phyloP scores from a whole-genome alignment of 345 rosid species.

The Eucalyptus pauciflora region DNA sequence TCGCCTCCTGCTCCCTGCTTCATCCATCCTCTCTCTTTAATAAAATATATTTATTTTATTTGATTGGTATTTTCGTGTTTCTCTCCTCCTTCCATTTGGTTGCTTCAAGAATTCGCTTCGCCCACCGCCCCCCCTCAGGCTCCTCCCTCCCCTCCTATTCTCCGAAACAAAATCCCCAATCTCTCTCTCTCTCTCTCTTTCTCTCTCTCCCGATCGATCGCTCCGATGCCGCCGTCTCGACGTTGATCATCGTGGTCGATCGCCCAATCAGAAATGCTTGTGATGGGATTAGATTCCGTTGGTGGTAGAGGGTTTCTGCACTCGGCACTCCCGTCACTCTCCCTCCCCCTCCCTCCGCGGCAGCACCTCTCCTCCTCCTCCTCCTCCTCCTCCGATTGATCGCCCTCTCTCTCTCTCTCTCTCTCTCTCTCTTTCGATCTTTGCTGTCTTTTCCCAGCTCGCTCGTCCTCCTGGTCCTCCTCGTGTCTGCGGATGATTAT shows the following conservation, averaged over 20 bases:
- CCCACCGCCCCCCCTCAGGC: too few relatives aligned
- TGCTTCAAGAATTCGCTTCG: not conserved
- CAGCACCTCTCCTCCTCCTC: not conserved
- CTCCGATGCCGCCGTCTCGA: not conserved
- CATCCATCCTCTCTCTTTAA: too few relatives aligned
- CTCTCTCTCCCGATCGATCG: not conserved
- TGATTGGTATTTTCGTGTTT: not conserved
- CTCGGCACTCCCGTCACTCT: not conserved
- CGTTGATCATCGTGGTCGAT: not conserved
- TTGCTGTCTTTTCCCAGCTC: not conserved
- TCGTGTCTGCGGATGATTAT: not conserved
- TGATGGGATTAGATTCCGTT: slow-evolving; percentile 23
- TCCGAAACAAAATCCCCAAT: not conserved
- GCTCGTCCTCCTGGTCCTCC: not conserved
- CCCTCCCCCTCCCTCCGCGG: not conserved
- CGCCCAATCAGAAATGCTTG: not conserved
- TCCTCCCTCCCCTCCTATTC: not conserved
- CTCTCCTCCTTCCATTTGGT: too few relatives aligned
- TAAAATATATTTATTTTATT: too few relatives aligned
- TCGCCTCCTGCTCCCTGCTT: not conserved
- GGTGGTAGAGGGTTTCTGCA: slow-evolving; percentile 41
- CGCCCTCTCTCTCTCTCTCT: not conserved
- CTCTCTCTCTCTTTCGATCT: not conserved
- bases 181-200: too few relatives aligned
- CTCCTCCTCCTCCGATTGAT: not conserved